Evolutionary conservation across 768 basidiomycete species (phyloP), one percentile per base, ranked within the genome.

Genomic region (Podaxis carcinomalis): DNA sequence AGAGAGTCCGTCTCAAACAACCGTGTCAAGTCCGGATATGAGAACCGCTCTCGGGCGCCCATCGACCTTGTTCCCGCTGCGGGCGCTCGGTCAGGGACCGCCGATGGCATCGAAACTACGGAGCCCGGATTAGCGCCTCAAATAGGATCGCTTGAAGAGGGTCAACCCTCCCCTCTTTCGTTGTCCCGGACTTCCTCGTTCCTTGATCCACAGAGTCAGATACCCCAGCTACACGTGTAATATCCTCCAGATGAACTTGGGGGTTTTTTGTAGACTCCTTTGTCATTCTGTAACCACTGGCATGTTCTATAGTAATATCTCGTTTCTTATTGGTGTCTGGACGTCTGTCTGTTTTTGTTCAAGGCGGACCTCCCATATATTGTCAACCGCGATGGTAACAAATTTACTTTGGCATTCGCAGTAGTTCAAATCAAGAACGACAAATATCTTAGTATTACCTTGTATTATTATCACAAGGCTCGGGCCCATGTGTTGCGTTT

Each of bases 1-100:
- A 93, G 92, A 51, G 91, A 93, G 73, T 82, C 85, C 19, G 85
- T 87, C 2, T 86, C 89, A 13, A 94, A 93, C 69, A 93, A 94
- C 73, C 86, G 91, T 44, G 75, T 94, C 69, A 92, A 91, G 69
- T 91, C 90, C 5, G 90, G 89, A 21, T 83, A 89, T 65, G 74
- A 79, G 56, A 81, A 83, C 61, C 82, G 89, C 25, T 64, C 65
- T 3, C 67, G 68, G 53, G 85, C 87, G 7, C 89, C 90, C 42
- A 92, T 93, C 62, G 89, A 91, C 72, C 73, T 72, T 67, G 86
- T 93, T 5, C 90, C 90, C 1, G 73, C 78, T 16, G 92, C 90
- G 1, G 90, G 91, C 2, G 79, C 88, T 28, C 80, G 87, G 39
- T 70, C 77, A 19, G 90, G 89, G 47, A 81, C 79, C 25, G 81